phyloP scores from a whole-genome alignment of 2,329 filamentous ascomycete species.

The Alternaria brassicicola region DNA sequence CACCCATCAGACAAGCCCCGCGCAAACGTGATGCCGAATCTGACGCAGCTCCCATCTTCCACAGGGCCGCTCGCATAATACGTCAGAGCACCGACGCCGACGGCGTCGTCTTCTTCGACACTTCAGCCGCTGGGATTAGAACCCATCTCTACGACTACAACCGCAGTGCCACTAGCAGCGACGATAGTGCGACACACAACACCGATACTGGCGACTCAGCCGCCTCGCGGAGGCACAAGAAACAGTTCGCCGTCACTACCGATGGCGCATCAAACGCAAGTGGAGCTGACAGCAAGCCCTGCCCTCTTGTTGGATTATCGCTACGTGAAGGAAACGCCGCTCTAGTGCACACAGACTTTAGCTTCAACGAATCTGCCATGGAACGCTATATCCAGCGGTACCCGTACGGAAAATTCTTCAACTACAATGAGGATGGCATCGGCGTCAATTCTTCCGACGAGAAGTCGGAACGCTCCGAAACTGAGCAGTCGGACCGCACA shows the following conservation, averaged over 20 bases:
- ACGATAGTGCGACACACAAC: conserved; percentile 39
- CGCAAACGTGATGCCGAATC: conserved; percentile 33
- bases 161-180: conserved; percentile 25
- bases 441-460: conserved; percentile 43
- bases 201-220: conserved; percentile 39
- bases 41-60: conserved; percentile 39
- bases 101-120: conserved; percentile 47
- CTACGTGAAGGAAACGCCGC: conserved; percentile 25
- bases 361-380: conserved; percentile 42
- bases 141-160: conserved; percentile 30
- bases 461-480: conserved; percentile 37
- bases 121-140: conserved; percentile 38
- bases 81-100: conserved; percentile 42
- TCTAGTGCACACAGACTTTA: conserved; percentile 36
- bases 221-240: conserved; percentile 26
- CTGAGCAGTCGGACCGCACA: conserved; percentile 37
- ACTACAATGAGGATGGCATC: conserved; percentile 41
- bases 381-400: conserved; percentile 43
- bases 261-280: conserved; percentile 4
- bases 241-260: conserved; percentile 10
- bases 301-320: conserved; percentile 34
- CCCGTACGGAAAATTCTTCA: conserved; percentile 46
- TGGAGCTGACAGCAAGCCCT: conserved; percentile 28
- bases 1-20: conserved; percentile 23
- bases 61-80: conserved; percentile 45